phyloP scores from a whole-genome alignment of 225 moss, liverwort and hornwort genomes.

The Marchantia polymorpha region DNA sequence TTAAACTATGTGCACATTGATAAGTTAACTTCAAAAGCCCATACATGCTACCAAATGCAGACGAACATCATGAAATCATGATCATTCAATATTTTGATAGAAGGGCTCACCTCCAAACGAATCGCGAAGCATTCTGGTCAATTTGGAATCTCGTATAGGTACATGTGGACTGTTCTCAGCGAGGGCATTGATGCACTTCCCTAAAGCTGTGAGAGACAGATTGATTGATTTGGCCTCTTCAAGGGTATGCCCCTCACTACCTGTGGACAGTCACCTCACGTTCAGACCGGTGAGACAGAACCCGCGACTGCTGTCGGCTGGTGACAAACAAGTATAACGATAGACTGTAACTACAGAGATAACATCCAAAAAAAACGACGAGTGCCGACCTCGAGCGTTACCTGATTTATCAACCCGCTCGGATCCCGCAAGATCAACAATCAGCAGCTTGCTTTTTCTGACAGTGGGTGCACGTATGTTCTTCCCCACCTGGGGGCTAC shows the following conservation, averaged over 20 bases:
- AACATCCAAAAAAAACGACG: too few relatives aligned
- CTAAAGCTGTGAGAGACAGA: slow-evolving; percentile 85
- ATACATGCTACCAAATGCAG: not conserved
- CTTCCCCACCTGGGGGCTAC: slow-evolving; percentile 53
- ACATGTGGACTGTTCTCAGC: slow-evolving; percentile 95
- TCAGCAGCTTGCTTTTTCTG: slow-evolving; percentile 79
- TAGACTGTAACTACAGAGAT: too few relatives aligned
- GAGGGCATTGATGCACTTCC: slow-evolving; percentile 95
- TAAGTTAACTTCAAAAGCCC: too few relatives aligned
- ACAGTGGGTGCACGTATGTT: slow-evolving; percentile 69
- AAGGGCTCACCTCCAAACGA: slow-evolving; percentile 72
- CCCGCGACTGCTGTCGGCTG: too few relatives aligned
- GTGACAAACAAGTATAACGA: too few relatives aligned
- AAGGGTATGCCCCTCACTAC: slow-evolving; percentile 92
- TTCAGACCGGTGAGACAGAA: not conserved
- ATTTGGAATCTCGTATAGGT: slow-evolving; percentile 89
- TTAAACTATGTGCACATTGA: not conserved
- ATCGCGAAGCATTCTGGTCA: slow-evolving; percentile 87
- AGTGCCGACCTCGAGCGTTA: not conserved
- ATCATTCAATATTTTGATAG: not conserved
- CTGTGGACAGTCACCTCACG: slow-evolving; percentile 33
- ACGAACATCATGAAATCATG: not conserved
- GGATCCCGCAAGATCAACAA: slow-evolving; percentile 91
- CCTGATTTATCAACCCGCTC: slow-evolving; percentile 93
- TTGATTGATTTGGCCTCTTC: slow-evolving; percentile 99